Evolutionary conservation across 108 stramenopile genomes (phyloP).

Genomic region (Skeletonema grethae): DNA sequence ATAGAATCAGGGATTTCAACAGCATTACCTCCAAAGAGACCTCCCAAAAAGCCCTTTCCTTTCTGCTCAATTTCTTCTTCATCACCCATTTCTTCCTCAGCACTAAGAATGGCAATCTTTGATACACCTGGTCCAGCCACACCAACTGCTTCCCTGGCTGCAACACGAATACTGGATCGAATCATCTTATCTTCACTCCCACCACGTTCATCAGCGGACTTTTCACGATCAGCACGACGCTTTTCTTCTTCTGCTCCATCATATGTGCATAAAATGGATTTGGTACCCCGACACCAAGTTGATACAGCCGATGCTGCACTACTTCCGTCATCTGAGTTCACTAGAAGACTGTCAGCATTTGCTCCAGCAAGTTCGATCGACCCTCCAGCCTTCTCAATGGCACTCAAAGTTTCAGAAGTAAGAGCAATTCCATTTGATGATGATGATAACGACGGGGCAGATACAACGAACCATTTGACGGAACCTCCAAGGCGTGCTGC

Average conservation of each 20-base stretch:
- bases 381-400: slow-evolving; percentile 53
- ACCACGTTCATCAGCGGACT: slow-evolving; percentile 15
- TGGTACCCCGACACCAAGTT: slow-evolving; percentile 58
- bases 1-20: slow-evolving; percentile 53
- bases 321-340: slow-evolving; percentile 31
- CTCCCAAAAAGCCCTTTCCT: slow-evolving; percentile 34
- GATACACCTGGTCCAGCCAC: slow-evolving; percentile 25
- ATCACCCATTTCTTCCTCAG: slow-evolving; percentile 50
- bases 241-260: slow-evolving; percentile 48
- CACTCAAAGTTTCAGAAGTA: slow-evolving; percentile 40
- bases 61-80: slow-evolving; percentile 15
- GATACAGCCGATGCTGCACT: slow-evolving; percentile 50
- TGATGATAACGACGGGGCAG: slow-evolving; percentile 22
- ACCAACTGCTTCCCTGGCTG: slow-evolving; percentile 51
- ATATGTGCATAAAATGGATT: slow-evolving; percentile 61
- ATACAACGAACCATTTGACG: slow-evolving; percentile 79
- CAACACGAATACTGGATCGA: slow-evolving; percentile 56
- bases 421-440: slow-evolving; percentile 20
- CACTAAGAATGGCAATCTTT: slow-evolving; percentile 55
- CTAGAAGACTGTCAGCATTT: slow-evolving; percentile 46
- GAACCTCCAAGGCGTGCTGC: slow-evolving; percentile 60
- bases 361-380: slow-evolving; percentile 70
- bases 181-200: slow-evolving; percentile 37
- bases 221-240: slow-evolving; percentile 17
- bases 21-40: slow-evolving; percentile 42